phyloP scores from a whole-genome alignment of 192 early-diverging fungal genomes.

The Coemansia sp. region DNA sequence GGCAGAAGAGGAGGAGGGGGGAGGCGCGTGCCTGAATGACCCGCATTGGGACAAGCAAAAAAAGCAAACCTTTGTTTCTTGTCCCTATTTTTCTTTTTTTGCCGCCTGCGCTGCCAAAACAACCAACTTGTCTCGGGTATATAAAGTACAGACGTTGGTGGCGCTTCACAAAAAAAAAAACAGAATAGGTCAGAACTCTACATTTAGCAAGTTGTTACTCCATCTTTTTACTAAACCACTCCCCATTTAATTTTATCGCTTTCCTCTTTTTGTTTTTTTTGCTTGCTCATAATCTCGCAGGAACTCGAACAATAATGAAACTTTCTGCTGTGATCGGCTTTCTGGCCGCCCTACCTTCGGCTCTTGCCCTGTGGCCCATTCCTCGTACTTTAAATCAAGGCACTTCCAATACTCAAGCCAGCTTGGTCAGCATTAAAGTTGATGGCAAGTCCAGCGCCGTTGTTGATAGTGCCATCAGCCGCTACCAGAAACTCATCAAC shows the following conservation, averaged over 20 bases:
- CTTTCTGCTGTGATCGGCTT: constrained; percentile 36
- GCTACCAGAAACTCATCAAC: constrained; percentile 42
- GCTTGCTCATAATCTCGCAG: background rate
- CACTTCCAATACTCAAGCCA: constrained; percentile 31
- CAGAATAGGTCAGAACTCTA: background rate
- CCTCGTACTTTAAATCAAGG: constrained; percentile 36
- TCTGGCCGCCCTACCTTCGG: constrained; percentile 33
- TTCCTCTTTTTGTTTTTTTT: background rate
- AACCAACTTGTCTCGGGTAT: background rate
- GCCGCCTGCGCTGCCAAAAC: background rate
- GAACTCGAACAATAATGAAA: constrained; percentile 24
- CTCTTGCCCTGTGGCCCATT: constrained; percentile 46
- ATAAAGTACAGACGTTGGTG: background rate
- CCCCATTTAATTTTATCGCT: background rate
- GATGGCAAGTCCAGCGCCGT: constrained; percentile 24
- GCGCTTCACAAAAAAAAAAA: background rate
- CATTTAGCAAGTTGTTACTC: background rate
- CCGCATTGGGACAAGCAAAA: background rate
- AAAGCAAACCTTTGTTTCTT: background rate
- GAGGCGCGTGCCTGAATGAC: background rate
- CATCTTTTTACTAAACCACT: background rate
- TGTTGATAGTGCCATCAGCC: constrained; percentile 28
- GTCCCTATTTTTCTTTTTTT: background rate
- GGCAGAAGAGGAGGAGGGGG: background rate
- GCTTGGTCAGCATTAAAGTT: constrained; percentile 22